These are phyloP conservation scores for Fusarium secorum DNA, from an alignment of 2,329 filamentous ascomycete species.

Conservation along the genomic window DNA sequence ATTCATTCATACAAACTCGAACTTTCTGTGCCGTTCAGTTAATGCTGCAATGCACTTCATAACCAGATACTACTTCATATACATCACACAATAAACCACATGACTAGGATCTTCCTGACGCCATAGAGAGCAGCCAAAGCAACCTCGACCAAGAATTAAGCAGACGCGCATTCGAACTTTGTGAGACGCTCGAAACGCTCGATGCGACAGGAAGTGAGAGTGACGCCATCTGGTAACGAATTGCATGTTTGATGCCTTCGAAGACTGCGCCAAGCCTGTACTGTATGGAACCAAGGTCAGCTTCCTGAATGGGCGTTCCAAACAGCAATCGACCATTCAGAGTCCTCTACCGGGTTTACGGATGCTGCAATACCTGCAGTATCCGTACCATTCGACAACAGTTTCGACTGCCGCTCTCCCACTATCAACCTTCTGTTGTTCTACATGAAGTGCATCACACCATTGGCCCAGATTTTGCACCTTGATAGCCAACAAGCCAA, in stretches of 20 bases:
- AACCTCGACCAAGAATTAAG: background rate
- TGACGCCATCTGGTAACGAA: constrained; percentile 40
- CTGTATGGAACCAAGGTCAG: constrained; percentile 17
- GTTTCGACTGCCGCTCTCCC: constrained; percentile 20
- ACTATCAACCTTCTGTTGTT: constrained; percentile 1
- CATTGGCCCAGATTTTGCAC: constrained; percentile 34
- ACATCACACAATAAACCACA: constrained; percentile 9
- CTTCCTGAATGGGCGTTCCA: constrained; percentile 27
- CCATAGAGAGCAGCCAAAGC: constrained; percentile 1
- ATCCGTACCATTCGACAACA: background rate
- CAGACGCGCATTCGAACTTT: constrained; percentile 25
- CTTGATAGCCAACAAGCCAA: constrained; percentile 32
- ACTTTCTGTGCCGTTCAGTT: background rate
- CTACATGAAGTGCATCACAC: constrained; percentile 24
- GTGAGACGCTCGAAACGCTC: constrained; percentile 35
- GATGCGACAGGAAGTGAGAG: constrained; percentile 29
- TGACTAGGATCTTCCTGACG: constrained; percentile 15
- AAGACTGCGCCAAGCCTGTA: constrained; percentile 18
- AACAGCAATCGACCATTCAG: constrained; percentile 28
- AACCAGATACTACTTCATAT: constrained; percentile 7
- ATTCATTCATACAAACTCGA: background rate
- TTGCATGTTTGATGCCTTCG: constrained; percentile 29
- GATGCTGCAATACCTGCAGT: constrained; percentile 33
- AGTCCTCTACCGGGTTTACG: constrained; percentile 11
- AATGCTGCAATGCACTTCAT: constrained; percentile 6